Conservation (phyloP, 78 protist genomes). For the Dictyostelium firmibasis region DNA sequence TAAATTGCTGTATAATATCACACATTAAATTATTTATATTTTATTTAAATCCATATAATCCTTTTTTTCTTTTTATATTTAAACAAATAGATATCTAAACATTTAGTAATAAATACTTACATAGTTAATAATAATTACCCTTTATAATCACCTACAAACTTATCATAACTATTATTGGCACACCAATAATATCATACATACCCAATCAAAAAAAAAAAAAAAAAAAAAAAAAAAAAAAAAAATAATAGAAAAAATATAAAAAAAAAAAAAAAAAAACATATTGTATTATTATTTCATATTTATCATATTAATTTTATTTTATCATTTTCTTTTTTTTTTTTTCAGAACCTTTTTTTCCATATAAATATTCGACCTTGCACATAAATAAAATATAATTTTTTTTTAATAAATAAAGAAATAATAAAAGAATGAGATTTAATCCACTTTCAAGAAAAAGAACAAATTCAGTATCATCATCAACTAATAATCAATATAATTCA, state of each 20-base stretch:
- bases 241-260: background rate
- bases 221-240: background rate
- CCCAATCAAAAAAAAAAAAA: background rate
- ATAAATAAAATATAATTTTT: background rate
- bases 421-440: constrained; percentile 13
- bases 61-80: background rate
- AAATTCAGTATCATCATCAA: background rate
- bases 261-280: too few relatives aligned
- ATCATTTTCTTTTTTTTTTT: background rate
- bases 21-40: background rate
- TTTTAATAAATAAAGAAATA: background rate
- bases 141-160: background rate
- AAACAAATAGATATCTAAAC: background rate
- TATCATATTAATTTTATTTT: background rate
- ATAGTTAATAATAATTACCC: background rate
- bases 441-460: constrained; percentile 4
- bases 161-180: background rate
- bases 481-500: background rate
- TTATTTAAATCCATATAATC: background rate
- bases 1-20: background rate
- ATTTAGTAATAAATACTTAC: background rate
- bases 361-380: background rate
- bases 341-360: too few relatives aligned
- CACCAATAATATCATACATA: background rate
- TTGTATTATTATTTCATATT: too few relatives aligned